phyloP scores from a whole-genome alignment of 208 protist genomes.

The Naegleria fowleri region DNA sequence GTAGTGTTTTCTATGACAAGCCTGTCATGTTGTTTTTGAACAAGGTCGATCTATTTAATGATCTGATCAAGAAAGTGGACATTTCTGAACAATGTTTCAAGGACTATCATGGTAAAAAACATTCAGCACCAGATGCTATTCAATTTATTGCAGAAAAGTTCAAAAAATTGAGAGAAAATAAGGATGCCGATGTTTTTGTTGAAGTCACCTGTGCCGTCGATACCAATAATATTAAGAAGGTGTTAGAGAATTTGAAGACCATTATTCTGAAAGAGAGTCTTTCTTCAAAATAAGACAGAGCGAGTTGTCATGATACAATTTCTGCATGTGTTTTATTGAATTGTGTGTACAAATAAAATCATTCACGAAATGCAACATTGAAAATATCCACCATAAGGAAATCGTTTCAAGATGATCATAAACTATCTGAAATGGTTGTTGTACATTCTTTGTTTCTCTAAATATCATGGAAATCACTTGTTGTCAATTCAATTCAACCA shows the following conservation, averaged over 20 bases:
- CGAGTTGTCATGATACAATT: too few relatives aligned
- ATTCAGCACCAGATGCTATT: not conserved
- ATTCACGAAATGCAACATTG: too few relatives aligned
- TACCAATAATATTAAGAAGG: conserved; percentile 34
- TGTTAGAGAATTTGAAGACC: conserved; percentile 29
- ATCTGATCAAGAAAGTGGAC: not conserved
- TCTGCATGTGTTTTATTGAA: too few relatives aligned
- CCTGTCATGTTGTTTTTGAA: not conserved
- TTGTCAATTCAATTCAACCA: too few relatives aligned
- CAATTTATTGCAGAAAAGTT: conserved; percentile 30
- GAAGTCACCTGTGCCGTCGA: conserved; percentile 30
- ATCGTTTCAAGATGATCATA: too few relatives aligned
- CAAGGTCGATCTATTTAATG: not conserved
- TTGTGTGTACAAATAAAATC: too few relatives aligned
- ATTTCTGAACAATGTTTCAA: not conserved
- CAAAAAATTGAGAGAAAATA: not conserved
- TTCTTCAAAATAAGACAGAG: not conserved
- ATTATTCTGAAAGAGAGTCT: conserved; percentile 24
- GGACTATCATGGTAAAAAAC: not conserved
- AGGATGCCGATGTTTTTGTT: conserved; percentile 13
- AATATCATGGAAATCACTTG: too few relatives aligned
- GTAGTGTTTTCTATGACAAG: not conserved
- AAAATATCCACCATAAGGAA: too few relatives aligned
- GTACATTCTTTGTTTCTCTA: too few relatives aligned
- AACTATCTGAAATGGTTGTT: too few relatives aligned